Percentiles rank a stretch among this genome's conserved stretches.
Evolutionary conservation across 192 early-diverging fungal genomes (phyloP).

Genomic region (Endogone sp.): DNA sequence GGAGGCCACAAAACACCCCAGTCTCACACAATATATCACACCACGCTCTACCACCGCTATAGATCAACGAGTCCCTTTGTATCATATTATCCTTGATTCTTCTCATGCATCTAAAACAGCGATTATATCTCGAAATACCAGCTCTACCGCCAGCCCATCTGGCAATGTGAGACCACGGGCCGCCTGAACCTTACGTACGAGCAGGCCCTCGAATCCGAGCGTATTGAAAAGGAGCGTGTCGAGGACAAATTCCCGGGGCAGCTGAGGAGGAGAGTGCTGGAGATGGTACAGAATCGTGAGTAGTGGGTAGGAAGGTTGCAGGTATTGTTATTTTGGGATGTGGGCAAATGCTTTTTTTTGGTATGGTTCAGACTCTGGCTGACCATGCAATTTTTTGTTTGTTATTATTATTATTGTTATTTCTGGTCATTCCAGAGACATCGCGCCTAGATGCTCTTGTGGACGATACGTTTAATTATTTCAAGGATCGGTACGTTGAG

Average conservation of each 20-base stretch:
- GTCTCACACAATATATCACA: no score
- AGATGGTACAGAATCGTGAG: conserved; percentile 75
- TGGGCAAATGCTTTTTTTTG: neutral
- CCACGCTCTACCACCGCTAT: neutral
- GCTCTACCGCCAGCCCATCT: conserved; percentile 68
- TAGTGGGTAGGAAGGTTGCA: conserved; percentile 34
- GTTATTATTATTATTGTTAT: neutral
- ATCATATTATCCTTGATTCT: no score
- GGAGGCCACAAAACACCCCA: no score
- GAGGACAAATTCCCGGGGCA: conserved; percentile 64
- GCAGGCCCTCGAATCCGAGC: conserved; percentile 76
- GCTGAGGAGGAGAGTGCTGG: conserved; percentile 57
- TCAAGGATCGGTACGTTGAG: conserved; percentile 47
- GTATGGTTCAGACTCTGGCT: neutral
- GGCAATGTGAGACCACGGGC: conserved; percentile 77
- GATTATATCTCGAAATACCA: conserved; percentile 62
- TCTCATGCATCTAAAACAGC: conserved; percentile 32
- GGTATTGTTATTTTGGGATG: conserved; percentile 37
- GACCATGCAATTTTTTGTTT: neutral
- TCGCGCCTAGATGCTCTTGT: conserved; percentile 54
- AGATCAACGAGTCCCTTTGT: no score
- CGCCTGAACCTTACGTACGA: conserved; percentile 72
- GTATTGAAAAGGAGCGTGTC: conserved; percentile 52
- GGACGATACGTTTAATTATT: conserved; percentile 56
- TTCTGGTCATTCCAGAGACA: conserved; percentile 33